Percentiles rank a stretch among this genome's conserved stretches.
Evolutionary conservation across 73 alveolate genomes (phyloP).

Genomic region (Paramecium biaurelia): DNA sequence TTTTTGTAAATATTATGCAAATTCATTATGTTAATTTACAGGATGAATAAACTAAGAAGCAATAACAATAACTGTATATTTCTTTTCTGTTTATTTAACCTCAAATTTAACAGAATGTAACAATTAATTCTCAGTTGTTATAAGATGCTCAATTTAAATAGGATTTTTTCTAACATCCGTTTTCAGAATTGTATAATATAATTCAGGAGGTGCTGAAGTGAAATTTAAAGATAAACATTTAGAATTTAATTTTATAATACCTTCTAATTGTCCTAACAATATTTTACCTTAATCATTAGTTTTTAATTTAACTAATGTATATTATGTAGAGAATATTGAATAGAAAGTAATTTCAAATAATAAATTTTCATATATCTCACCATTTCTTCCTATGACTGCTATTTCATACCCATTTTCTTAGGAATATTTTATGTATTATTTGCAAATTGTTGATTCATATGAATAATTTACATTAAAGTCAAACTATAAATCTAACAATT

Average conservation of each 20-base stretch:
- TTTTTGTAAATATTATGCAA: neutral
- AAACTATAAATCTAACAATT: neutral
- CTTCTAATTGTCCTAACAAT: neutral
- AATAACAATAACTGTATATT: neutral
- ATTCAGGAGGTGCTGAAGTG: neutral
- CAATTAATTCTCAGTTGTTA: neutral
- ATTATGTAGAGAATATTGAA: neutral
- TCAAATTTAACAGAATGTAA: neutral
- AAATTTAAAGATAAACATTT: neutral
- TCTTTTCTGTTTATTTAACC: neutral
- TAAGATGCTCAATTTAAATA: neutral
- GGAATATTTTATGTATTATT: neutral
- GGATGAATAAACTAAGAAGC: neutral
- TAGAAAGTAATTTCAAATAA: neutral
- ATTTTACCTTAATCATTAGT: conserved; percentile 42
- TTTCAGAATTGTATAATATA: neutral
- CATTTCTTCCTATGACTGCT: conserved; percentile 44
- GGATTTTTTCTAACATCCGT: neutral
- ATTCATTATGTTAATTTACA: neutral
- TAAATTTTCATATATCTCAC: conserved; percentile 29
- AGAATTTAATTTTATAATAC: neutral
- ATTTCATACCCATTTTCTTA: conserved; percentile 47
- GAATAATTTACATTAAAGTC: neutral
- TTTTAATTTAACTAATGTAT: neutral
- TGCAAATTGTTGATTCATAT: neutral